These are phyloP conservation scores for Suillus tomentosus DNA, from an alignment of 768 basidiomycete species.

Conservation along the genomic window DNA sequence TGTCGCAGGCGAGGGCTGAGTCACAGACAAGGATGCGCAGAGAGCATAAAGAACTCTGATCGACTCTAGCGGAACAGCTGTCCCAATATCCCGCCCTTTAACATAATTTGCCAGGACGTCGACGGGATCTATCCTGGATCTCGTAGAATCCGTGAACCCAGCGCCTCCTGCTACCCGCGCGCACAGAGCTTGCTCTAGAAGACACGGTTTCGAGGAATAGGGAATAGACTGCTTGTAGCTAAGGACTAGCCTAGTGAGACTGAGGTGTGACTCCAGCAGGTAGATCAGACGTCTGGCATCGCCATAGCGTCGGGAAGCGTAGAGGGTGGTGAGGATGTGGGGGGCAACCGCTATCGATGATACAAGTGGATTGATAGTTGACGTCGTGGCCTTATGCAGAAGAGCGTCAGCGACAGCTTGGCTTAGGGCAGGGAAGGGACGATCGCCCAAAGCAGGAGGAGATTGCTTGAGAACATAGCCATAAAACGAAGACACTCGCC, in stretches of 20 bases:
- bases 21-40: slow-evolving; percentile 61
- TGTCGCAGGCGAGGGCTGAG: slow-evolving; percentile 65
- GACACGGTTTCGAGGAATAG: slow-evolving; percentile 49
- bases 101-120: slow-evolving; percentile 74
- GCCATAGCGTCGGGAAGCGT: slow-evolving; percentile 61
- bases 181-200: slow-evolving; percentile 79
- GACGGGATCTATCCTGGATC: slow-evolving; percentile 65
- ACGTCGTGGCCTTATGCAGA: slow-evolving; percentile 72
- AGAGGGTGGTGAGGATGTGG: slow-evolving; percentile 59
- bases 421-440: slow-evolving; percentile 62
- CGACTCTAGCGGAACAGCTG: slow-evolving; percentile 63
- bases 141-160: slow-evolving; percentile 43
- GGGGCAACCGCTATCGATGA: slow-evolving; percentile 65
- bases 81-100: slow-evolving; percentile 62
- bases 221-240: slow-evolving; percentile 58
- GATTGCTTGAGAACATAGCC: slow-evolving; percentile 64
- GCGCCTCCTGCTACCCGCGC: slow-evolving; percentile 57
- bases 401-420: slow-evolving; percentile 70
- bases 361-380: slow-evolving; percentile 81
- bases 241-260: slow-evolving; percentile 61
- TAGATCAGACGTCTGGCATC: slow-evolving; percentile 71
- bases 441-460: slow-evolving; percentile 51
- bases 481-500: slow-evolving; percentile 66
- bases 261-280: slow-evolving; percentile 68
- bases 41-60: slow-evolving; percentile 47